A percentile compares a stretch with the other conserved stretches of the same genome.
These are phyloP conservation scores for Schwanniomyces vanrijiae DNA, from an alignment of 805 yeast genomes.

Conservation along the genomic window DNA sequence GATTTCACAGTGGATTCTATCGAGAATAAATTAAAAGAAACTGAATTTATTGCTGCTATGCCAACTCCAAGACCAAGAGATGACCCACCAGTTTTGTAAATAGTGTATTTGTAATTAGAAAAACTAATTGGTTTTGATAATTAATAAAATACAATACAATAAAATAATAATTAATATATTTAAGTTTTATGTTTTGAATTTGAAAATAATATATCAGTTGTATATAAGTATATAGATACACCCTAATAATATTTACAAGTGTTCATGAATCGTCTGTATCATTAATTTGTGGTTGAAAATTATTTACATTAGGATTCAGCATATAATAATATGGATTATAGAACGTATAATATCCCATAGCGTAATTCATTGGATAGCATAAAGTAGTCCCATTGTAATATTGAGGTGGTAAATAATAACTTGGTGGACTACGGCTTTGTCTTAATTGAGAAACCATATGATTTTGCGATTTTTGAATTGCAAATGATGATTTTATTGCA, in stretches of 20 bases:
- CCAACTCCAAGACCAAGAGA: constrained; percentile 27
- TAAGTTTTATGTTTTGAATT: background rate
- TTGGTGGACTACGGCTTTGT: background rate
- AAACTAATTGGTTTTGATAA: background rate
- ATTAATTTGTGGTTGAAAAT: background rate
- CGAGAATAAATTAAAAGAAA: background rate
- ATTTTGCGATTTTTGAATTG: constrained; percentile 30
- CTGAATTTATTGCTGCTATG: constrained; percentile 5
- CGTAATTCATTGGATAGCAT: background rate
- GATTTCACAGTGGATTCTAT: constrained; percentile 10
- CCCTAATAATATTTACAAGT: background rate
- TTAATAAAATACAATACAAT: background rate
- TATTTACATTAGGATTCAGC: background rate
- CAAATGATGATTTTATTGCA: constrained; percentile 39
- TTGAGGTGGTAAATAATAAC: constrained; percentile 6
- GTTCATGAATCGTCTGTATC: background rate
- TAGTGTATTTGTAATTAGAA: background rate
- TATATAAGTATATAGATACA: background rate
- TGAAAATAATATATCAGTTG: background rate
- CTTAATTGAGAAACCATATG: background rate
- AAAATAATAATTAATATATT: background rate
- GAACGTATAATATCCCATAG: constrained; percentile 6
- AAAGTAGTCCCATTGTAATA: background rate
- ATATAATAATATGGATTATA: constrained; percentile 10
- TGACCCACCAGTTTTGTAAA: constrained; percentile 29